Conservation (phyloP, 192 early-diverging fungal genomes). For the Allomyces javanicus region DNA sequence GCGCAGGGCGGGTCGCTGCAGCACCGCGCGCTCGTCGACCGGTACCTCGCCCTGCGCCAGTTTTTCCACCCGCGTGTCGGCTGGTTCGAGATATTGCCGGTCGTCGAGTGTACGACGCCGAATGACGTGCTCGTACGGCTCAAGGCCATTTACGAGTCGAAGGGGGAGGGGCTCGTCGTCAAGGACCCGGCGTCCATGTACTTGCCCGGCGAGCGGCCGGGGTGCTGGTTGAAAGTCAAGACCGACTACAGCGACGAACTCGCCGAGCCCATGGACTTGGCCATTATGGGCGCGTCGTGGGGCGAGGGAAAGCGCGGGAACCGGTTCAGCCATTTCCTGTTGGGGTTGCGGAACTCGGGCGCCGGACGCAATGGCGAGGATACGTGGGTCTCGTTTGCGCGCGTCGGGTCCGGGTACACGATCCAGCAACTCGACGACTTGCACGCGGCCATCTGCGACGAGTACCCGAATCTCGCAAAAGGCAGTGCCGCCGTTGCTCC, state of each 20-base stretch:
- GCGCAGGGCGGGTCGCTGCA: background rate
- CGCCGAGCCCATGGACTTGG: background rate
- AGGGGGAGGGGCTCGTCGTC: background rate
- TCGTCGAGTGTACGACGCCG: background rate
- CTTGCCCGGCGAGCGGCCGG: background rate
- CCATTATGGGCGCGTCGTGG: background rate
- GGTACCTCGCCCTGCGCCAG: background rate
- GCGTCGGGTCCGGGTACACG: background rate
- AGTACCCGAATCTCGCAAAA: background rate
- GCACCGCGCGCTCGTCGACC: background rate
- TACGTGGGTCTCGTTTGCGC: background rate
- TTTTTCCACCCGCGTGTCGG: background rate
- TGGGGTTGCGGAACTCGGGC: background rate
- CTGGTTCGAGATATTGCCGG: background rate
- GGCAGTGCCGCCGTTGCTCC: no score
- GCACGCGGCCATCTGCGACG: background rate
- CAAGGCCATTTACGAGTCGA: background rate
- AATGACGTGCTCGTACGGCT: background rate
- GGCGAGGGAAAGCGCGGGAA: background rate
- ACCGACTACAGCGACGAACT: background rate
- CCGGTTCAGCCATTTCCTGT: background rate
- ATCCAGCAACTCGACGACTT: background rate
- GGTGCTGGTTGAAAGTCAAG: background rate
- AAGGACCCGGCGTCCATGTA: background rate
- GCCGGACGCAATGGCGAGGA: background rate